Evolutionary conservation across 2,329 filamentous ascomycete species (phyloP), one percentile per base, ranked within the genome.

Genomic region (Botryotinia narcissicola): DNA sequence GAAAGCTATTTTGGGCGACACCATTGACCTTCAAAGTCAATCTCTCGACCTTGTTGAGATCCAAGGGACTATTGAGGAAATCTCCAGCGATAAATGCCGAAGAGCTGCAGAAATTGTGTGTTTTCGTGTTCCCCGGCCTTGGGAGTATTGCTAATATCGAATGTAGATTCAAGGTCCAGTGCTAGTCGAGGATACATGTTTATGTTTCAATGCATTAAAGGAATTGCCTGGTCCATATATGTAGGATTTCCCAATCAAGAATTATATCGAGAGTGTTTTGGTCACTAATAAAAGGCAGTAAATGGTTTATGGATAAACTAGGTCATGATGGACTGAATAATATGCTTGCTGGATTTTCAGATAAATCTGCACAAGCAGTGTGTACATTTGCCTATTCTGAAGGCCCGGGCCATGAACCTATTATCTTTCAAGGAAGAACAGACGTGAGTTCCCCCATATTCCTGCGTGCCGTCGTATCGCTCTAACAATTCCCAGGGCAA

Each of bases 191-290:
- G 96, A 99, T 83, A 99, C 96, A 25, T 94, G 94, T 78, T 87
- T 99, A 67, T 97, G 94, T 85, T 99, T 98, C 82, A 91, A 93
- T 80, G 95, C 95, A 32, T 88, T 98, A 75, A 90, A 93, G 74
- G 95, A 94, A n/a, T 87, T 99, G 44, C 96, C 96, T 2, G 96
- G 96, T 1, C 94, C 95, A 59, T 99, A 99, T 82, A 97, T 99
- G 95, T 97, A 86, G 78, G 75, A 69, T 8, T 54, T 2, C 37
- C 25, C 54, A 42, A 10, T 59, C 57, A 70, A 73, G 73, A 67
- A 29, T 46, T 9, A 22, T 32, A 18, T 29, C 40, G 25, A 57
- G 60, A 64, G 10, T 40, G 37, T 37, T 20, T 16, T 22, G 37
- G 62, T 54, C n/a, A 57, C 35, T 72, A 18, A 66, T 69, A 14